These are phyloP conservation scores for Cryphonectria parasitica DNA, from an alignment of 2,329 filamentous ascomycete genomes.

Conservation along the genomic window DNA sequence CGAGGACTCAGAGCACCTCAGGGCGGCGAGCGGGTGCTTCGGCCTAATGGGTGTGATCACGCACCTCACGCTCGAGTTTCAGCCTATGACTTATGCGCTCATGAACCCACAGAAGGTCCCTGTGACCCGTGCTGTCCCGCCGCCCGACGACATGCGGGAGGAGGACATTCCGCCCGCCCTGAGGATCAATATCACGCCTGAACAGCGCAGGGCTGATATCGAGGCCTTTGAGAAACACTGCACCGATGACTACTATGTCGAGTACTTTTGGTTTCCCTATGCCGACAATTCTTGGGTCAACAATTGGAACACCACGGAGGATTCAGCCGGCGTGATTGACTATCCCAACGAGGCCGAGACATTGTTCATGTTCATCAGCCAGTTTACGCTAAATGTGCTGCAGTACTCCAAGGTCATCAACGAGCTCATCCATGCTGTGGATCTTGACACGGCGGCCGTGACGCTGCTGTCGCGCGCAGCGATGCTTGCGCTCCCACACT, in stretches of 20 bases:
- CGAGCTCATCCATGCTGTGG: constrained; percentile 37
- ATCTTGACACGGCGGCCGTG: constrained; percentile 30
- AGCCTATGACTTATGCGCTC: constrained; percentile 52
- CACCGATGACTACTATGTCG: constrained; percentile 47
- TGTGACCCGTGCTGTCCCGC: constrained; percentile 48
- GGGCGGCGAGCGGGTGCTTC: constrained; percentile 49
- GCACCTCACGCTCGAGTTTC: constrained; percentile 51
- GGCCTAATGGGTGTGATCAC: constrained; percentile 53
- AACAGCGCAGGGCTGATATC: constrained; percentile 40
- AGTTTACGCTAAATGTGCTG: constrained; percentile 32
- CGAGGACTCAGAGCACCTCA: constrained; percentile 43
- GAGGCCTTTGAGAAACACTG: constrained; percentile 44
- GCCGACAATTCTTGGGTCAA: constrained; percentile 50
- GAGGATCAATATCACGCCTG: constrained; percentile 37
- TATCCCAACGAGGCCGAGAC: constrained; percentile 42
- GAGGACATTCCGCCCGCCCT: constrained; percentile 45
- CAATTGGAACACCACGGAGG: constrained; percentile 46
- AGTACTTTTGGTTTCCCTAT: constrained; percentile 57
- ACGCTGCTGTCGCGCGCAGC: constrained; percentile 41
- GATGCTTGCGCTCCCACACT: constrained; percentile 37
- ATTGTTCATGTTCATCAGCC: constrained; percentile 39
- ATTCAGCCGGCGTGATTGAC: constrained; percentile 38
- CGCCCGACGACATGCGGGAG: constrained; percentile 37
- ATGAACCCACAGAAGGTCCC: constrained; percentile 48
- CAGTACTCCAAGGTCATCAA: constrained; percentile 29